A percentile compares a stretch with the other conserved stretches of the same genome.
phyloP scores from a whole-genome alignment of 768 basidiomycete genomes.

The Leccinum pellstonianum region DNA sequence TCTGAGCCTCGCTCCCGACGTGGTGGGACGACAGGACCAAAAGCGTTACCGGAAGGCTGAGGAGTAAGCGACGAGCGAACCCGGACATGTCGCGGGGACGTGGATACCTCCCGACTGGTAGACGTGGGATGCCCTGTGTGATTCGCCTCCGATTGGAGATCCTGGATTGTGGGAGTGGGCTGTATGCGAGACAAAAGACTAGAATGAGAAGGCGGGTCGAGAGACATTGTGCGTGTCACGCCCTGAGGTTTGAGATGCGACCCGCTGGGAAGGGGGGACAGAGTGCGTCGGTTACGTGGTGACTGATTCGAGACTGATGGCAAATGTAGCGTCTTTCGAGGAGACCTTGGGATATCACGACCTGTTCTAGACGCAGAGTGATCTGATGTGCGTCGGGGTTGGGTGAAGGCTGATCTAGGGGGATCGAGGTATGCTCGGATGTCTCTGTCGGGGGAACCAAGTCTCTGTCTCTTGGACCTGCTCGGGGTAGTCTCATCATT shows the following conservation, averaged over 20 bases:
- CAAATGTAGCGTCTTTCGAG: conserved; percentile 33
- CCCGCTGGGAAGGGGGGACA: conserved; percentile 40
- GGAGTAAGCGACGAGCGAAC: conserved; percentile 73
- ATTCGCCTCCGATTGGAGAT: conserved; percentile 26
- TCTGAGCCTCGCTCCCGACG: conserved; percentile 51
- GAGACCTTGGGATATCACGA: conserved; percentile 26
- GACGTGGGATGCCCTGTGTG: conserved; percentile 18
- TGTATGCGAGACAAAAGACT: conserved; percentile 26
- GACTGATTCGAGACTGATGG: conserved; percentile 32
- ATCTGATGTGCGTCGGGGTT: conserved; percentile 21
- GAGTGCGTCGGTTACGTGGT: conserved; percentile 39
- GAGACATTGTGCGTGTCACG: conserved; percentile 64
- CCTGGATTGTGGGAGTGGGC: conserved; percentile 36
- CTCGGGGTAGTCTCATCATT: conserved; percentile 34
- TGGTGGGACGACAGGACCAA: conserved; percentile 42
- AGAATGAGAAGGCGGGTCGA: conserved; percentile 54
- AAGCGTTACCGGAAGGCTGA: conserved; percentile 47
- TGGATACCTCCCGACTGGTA: conserved; percentile 41
- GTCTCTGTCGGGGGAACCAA: conserved; percentile 47
- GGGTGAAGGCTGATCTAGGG: conserved; percentile 43
- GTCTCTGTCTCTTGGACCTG: conserved; percentile 52
- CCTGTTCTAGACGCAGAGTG: conserved; percentile 21
- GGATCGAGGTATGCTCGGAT: conserved; percentile 53
- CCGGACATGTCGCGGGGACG: conserved; percentile 46
- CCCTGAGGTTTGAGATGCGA: conserved; percentile 35